Evolutionary conservation across 495 filamentous ascomycete genomes (phyloP).

Genomic region (Neurospora cerealis): DNA sequence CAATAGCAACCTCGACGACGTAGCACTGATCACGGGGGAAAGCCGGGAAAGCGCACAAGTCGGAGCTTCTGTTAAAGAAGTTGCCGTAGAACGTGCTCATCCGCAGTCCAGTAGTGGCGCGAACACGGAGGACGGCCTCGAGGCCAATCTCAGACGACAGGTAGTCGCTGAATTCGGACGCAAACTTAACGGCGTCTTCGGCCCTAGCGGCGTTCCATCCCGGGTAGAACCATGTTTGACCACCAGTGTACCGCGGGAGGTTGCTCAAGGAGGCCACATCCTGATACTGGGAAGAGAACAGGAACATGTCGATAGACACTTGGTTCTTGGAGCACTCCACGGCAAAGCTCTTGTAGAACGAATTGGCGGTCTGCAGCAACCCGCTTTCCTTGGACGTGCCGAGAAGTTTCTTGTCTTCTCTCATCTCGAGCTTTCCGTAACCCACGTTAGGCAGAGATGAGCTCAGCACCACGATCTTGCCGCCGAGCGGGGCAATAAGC

Average conservation of each 20-base stretch:
- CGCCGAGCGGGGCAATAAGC: conserved; percentile 84
- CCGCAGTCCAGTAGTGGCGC: conserved; percentile 86
- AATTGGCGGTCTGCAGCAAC: conserved; percentile 81
- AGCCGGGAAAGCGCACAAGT: conserved; percentile 94
- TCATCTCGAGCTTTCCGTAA: conserved; percentile 79
- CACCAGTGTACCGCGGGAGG: conserved; percentile 89
- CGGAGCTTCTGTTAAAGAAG: conserved; percentile 96
- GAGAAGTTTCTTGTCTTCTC: conserved; percentile 93
- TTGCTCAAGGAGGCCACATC: conserved; percentile 95
- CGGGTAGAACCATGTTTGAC: conserved; percentile 97
- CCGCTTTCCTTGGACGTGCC: conserved; percentile 85
- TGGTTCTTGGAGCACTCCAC: conserved; percentile 98
- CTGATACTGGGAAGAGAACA: conserved; percentile 94
- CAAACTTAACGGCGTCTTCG: conserved; percentile 97
- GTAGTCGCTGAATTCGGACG: conserved; percentile 91
- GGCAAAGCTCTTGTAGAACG: conserved; percentile 98
- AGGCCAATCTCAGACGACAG: conserved; percentile 91
- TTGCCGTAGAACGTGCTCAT: conserved; percentile 99
- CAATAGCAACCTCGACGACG: conserved; percentile 97
- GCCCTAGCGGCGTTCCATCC: conserved; percentile 90
- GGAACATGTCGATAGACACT: conserved; percentile 98
- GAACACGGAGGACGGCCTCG: conserved; percentile 90
- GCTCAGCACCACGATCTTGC: conserved; percentile 86
- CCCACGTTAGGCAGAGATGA: conserved; percentile 87
- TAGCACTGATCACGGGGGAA: conserved; percentile 96